A percentile compares a stretch with the other conserved stretches of the same genome.
phyloP scores from a whole-genome alignment of 1,139 yeast species.

The Suhomyces maxii region DNA sequence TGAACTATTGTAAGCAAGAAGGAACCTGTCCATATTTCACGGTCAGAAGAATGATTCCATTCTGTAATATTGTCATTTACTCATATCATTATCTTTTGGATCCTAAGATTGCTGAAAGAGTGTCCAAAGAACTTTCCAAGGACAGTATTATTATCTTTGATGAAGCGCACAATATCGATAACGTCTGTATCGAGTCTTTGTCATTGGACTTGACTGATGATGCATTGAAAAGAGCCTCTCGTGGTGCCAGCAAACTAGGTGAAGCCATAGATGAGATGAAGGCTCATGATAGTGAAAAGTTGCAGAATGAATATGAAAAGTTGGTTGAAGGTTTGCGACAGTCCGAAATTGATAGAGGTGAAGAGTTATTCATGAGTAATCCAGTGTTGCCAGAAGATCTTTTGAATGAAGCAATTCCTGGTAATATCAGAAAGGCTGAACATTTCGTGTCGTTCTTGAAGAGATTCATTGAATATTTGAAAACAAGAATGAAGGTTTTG shows the following conservation, averaged over 20 bases:
- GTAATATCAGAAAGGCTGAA: slow-evolving; percentile 94
- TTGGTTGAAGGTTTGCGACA: slow-evolving; percentile 86
- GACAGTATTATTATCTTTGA: slow-evolving; percentile 94
- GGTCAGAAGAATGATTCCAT: slow-evolving; percentile 95
- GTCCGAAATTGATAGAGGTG: slow-evolving; percentile 70
- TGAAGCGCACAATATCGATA: slow-evolving; percentile 98
- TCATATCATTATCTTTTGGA: slow-evolving; percentile 94
- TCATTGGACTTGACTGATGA: slow-evolving; percentile 71
- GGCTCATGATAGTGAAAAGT: slow-evolving; percentile 73
- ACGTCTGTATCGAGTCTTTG: slow-evolving; percentile 94
- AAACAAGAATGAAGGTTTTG: slow-evolving; percentile 94
- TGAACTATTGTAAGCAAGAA: slow-evolving; percentile 71
- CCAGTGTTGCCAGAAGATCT: slow-evolving; percentile 87
- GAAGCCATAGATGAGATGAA: slow-evolving; percentile 81
- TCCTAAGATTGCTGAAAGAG: slow-evolving; percentile 96
- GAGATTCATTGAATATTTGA: slow-evolving; percentile 88
- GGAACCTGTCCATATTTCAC: slow-evolving; percentile 96
- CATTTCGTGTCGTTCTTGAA: slow-evolving; percentile 92
- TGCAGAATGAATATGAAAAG: slow-evolving; percentile 88
- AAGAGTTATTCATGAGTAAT: slow-evolving; percentile 81
- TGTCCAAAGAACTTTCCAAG: slow-evolving; percentile 85
- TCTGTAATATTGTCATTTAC: slow-evolving; percentile 90
- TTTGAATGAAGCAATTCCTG: slow-evolving; percentile 91
- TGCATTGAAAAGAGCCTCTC: slow-evolving; percentile 43
- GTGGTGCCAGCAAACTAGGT: slow-evolving; percentile 78